Percentiles rank a stretch among this genome's conserved stretches.
These are phyloP conservation scores for Erigeron canadensis DNA, from an alignment of 129 eudicot genomes.

Conservation along the genomic window DNA sequence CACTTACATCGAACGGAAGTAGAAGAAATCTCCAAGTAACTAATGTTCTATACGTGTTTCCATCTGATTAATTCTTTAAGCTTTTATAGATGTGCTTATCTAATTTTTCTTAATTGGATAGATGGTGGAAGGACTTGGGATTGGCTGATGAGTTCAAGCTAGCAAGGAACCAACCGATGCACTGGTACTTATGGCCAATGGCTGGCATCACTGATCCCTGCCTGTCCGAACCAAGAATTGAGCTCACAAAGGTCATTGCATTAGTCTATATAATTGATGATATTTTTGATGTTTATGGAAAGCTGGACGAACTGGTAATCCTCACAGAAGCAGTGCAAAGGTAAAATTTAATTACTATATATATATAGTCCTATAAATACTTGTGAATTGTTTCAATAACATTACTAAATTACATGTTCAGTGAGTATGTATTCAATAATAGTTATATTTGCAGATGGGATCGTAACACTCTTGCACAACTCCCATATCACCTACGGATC, in stretches of 20 bases:
- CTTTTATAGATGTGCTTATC: background rate
- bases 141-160: slow-evolving; percentile 43
- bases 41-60: background rate
- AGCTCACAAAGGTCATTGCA: slow-evolving; percentile 58
- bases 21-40: slow-evolving; percentile 46
- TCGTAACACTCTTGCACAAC: slow-evolving; percentile 24
- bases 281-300: slow-evolving; percentile 65
- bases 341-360: slow-evolving; percentile 10
- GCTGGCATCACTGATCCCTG: slow-evolving; percentile 45
- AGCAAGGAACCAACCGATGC: slow-evolving; percentile 61
- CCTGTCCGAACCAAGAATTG: slow-evolving; percentile 40
- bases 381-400: background rate
- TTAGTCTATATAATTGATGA: slow-evolving; percentile 60
- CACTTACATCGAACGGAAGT: slow-evolving; percentile 38
- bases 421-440: background rate
- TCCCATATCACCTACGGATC: slow-evolving; percentile 52
- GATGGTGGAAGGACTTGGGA: slow-evolving; percentile 67
- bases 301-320: slow-evolving; percentile 42
- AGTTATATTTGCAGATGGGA: slow-evolving; percentile 50
- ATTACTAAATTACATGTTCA: background rate
- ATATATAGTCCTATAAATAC: background rate
- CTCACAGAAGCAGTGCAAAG: slow-evolving; percentile 60
- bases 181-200: slow-evolving; percentile 76
- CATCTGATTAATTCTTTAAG: too few species aligned
- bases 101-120: slow-evolving; percentile 2